Percentiles rank a stretch among this genome's conserved stretches.
phyloP scores from a whole-genome alignment of 495 filamentous ascomycete genomes.

The Durotheca rogersii region DNA sequence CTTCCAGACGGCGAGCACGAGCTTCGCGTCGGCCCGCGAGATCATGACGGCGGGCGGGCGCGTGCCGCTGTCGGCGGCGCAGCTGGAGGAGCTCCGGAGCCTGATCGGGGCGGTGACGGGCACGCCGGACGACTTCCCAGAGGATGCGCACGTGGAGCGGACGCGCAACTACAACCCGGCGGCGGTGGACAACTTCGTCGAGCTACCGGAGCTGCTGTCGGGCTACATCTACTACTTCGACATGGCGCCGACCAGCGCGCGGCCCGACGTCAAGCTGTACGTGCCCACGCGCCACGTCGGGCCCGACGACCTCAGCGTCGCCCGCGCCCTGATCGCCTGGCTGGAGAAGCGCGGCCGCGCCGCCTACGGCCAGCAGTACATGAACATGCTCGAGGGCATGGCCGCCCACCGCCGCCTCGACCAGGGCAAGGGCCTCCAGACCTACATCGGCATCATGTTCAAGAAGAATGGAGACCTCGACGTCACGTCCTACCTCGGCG shows the following conservation, averaged over 20 bases:
- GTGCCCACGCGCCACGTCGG: conserved; percentile 1
- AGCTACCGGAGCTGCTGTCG: background rate
- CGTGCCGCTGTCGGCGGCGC: background rate
- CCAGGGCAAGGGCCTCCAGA: conserved; percentile 26
- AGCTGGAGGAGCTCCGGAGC: conserved; percentile 1
- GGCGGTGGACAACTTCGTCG: background rate
- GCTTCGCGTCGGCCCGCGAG: conserved; percentile 7
- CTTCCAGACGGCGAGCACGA: conserved; percentile 3
- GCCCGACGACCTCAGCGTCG: conserved; percentile 21
- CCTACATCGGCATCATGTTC: conserved; percentile 16
- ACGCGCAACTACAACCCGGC: conserved; percentile 1
- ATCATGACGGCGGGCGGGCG: conserved; percentile 7
- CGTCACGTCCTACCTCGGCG: conserved; percentile 16
- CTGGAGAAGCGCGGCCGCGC: conserved; percentile 26
- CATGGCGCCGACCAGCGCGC: background rate
- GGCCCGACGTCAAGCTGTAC: conserved; percentile 13
- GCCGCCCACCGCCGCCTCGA: conserved; percentile 17
- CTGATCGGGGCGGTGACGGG: background rate
- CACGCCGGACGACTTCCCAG: background rate
- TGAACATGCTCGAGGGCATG: conserved; percentile 15
- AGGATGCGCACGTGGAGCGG: conserved; percentile 3
- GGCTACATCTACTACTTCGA: conserved; percentile 10
- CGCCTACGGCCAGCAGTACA: conserved; percentile 12
- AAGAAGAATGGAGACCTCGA: conserved; percentile 21
- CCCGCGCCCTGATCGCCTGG: conserved; percentile 16